Evolutionary conservation across 345 rosid species (phyloP), one percentile per base, ranked within the genome.

Genomic region (Salix viminalis): DNA sequence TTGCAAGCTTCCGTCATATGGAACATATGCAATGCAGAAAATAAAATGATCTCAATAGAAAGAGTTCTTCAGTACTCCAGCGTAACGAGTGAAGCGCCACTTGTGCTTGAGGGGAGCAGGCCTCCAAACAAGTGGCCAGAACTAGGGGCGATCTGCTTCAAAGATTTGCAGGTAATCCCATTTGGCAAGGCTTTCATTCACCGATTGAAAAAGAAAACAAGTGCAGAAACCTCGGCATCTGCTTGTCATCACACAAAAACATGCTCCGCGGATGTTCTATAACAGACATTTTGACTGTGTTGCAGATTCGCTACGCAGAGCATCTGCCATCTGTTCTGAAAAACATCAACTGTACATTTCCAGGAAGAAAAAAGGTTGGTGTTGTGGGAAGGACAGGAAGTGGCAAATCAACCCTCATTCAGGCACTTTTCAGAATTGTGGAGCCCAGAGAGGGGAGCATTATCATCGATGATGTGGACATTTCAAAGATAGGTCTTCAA

Each of bases 341-440:
- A 80, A 87, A 89, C 81, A 88, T 94, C 24, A 87, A 75, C 77
- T 92, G 97, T 86, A 89, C 87, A 42, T 89, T 94, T 80, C 99
- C 97, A 2, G 94, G 95, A 83, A 82, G 88, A 79, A 90, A 83
- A 74, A 94, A 91, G 84, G 85, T 94, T 58, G 98, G 98, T 48
- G 97, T 94, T 19, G 98, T 94, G 48, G 98, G 97, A 81, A 90
- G 98, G 84, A 94, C 97, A 65, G 97, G 97, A 69, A 92, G 98
- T 67, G 97, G 99, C 70, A 94, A 94, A 83, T 92, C 99, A 74
- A 94, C 99, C 41, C 85, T 94, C 10, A 91, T 89, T 79, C 99
- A 92, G 78, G 97, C 97, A 60, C 60, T 94, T 44, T 94, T 94
- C 86, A 89, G 99, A 82, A 92, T 92, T 65, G 89, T 92, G 23